Evolutionary conservation across 78 protist species (phyloP).

Genomic region (Emiliania huxleyi): DNA sequence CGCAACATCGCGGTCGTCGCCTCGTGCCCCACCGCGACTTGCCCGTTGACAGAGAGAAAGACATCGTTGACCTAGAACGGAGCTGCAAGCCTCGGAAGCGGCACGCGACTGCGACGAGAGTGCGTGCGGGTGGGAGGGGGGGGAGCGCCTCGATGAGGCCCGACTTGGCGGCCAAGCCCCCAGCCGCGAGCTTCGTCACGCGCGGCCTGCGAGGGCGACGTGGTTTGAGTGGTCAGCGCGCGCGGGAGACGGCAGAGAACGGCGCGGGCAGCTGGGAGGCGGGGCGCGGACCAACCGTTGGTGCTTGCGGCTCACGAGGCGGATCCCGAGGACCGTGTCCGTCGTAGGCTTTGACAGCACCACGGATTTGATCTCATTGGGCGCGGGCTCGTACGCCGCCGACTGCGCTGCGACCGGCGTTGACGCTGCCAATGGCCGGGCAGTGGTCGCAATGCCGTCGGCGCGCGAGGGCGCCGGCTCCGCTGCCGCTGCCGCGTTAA

Average conservation of each 20-base stretch:
- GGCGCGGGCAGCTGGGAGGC: background rate
- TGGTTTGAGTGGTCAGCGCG: background rate
- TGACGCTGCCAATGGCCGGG: no score
- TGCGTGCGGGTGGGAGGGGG: no score
- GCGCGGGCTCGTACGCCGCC: conserved; percentile 2
- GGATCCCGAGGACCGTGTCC: background rate
- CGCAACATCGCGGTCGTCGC: no score
- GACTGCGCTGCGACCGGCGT: background rate
- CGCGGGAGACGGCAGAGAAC: no score
- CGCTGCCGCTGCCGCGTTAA: no score
- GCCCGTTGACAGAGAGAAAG: no score
- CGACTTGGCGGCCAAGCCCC: background rate
- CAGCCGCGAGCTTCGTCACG: background rate
- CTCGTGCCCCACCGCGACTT: no score
- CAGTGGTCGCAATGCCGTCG: no score
- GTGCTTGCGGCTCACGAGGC: background rate
- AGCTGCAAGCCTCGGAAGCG: no score
- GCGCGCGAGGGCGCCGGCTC: no score
- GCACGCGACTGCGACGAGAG: no score
- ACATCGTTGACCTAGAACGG: no score
- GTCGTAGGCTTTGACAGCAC: background rate
- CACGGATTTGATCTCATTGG: background rate
- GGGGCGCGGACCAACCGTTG: background rate
- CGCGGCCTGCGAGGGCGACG: background rate
- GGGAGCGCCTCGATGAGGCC: background rate